Conservation (phyloP, 805 yeast species). For the Myxozyma lipomycoides region DNA sequence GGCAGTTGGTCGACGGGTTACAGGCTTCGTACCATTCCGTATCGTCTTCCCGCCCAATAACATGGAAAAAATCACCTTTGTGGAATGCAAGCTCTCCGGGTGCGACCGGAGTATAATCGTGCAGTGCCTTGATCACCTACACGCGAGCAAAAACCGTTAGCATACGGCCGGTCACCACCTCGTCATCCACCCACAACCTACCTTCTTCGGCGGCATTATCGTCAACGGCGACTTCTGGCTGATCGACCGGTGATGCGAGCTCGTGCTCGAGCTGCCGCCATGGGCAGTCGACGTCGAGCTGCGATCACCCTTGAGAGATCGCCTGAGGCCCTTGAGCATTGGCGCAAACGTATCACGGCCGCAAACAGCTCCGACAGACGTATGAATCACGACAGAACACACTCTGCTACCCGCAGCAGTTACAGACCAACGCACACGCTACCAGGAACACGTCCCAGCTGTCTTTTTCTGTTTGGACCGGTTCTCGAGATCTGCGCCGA, state of each 20-base stretch:
- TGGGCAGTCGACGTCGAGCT: too few relatives aligned
- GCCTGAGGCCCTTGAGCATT: slow-evolving; percentile 17
- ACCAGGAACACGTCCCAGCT: too few relatives aligned
- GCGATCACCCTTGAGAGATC: slow-evolving; percentile 20
- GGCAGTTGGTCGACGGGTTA: slow-evolving; percentile 70
- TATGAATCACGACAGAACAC: too few relatives aligned
- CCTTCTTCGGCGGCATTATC: slow-evolving; percentile 18
- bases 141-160: neutral
- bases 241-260: neutral
- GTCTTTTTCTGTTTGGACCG: too few relatives aligned
- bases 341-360: too few relatives aligned
- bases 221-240: slow-evolving; percentile 2
- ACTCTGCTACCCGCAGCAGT: too few relatives aligned
- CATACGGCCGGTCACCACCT: slow-evolving; percentile 2
- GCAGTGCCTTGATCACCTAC: slow-evolving; percentile 74
- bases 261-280: slow-evolving; percentile 1
- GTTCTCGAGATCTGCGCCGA: too few relatives aligned
- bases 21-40: slow-evolving; percentile 78
- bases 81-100: slow-evolving; percentile 74
- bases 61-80: slow-evolving; percentile 87
- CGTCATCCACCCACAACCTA: slow-evolving; percentile 5
- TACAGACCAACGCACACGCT: too few relatives aligned
- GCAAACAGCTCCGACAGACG: too few relatives aligned
- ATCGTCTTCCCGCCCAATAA: slow-evolving; percentile 54
- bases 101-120: slow-evolving; percentile 71